phyloP scores from a whole-genome alignment of 2,329 filamentous ascomycete genomes.

The Nannizziopsis barbatae region DNA sequence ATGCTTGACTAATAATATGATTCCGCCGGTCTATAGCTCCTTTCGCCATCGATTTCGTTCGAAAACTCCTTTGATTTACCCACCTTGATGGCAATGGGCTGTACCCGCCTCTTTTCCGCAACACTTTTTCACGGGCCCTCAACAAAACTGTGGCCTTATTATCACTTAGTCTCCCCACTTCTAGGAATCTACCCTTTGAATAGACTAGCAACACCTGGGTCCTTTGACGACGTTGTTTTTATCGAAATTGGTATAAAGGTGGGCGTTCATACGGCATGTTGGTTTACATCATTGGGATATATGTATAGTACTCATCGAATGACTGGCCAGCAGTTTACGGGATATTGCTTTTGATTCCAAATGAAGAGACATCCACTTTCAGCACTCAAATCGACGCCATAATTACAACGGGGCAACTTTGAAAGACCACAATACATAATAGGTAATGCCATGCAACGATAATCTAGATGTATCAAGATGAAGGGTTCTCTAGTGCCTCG shows the following conservation, averaged over 20 bases:
- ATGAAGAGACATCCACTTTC: background rate
- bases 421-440: background rate
- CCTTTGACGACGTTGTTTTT: background rate
- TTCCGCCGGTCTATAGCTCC: conserved; percentile 29
- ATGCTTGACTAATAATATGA: background rate
- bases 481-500: conserved; percentile 41
- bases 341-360: conserved; percentile 8
- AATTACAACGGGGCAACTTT: background rate
- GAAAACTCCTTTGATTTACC: conserved; percentile 35
- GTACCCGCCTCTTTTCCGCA: background rate
- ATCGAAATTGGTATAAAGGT: background rate
- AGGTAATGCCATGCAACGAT: background rate
- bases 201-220: no score
- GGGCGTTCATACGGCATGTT: conserved; percentile 4
- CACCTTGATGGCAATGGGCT: background rate
- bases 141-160: background rate
- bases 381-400: conserved; percentile 1
- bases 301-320: conserved; percentile 8
- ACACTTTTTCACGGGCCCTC: background rate
- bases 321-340: conserved; percentile 1
- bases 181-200: no score
- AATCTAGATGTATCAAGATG: conserved; percentile 10
- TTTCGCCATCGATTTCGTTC: conserved; percentile 40
- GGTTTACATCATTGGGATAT: conserved; percentile 4
- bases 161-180: background rate